Evolutionary conservation across 805 yeast species (phyloP).

Genomic region (Pichia manshurica): DNA sequence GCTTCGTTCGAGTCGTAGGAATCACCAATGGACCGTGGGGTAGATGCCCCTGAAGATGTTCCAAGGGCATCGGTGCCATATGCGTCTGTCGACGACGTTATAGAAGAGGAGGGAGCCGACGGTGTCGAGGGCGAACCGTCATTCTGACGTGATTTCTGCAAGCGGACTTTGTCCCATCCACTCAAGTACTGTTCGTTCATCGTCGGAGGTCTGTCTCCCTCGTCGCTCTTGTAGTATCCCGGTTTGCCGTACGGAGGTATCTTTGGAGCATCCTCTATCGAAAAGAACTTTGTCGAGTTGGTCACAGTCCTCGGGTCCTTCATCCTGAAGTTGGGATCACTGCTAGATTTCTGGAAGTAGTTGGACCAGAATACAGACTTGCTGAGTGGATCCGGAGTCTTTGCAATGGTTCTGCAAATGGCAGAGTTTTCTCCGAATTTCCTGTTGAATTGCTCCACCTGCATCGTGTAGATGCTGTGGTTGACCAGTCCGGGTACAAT

Average conservation of each 20-base stretch:
- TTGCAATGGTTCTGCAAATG: constrained; percentile 18
- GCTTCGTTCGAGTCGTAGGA: constrained; percentile 1
- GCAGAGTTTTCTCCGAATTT: constrained; percentile 23
- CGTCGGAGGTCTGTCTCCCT: neutral
- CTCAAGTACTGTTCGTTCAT: constrained; percentile 6
- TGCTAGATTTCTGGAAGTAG: constrained; percentile 47
- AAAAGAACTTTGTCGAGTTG: constrained; percentile 6
- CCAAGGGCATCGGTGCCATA: too few species aligned
- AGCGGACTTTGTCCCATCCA: constrained; percentile 22
- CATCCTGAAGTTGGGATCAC: constrained; percentile 46
- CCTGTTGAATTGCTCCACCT: constrained; percentile 28
- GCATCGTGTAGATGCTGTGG: constrained; percentile 27
- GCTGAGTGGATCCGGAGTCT: constrained; percentile 25
- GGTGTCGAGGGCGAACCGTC: too few species aligned
- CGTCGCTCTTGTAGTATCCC: constrained; percentile 8
- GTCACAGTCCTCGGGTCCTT: constrained; percentile 45
- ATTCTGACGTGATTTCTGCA: neutral
- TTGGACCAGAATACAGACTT: constrained; percentile 37
- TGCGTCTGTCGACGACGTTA: too few species aligned
- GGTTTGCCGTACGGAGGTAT: constrained; percentile 14
- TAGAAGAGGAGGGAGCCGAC: too few species aligned
- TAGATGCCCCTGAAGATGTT: neutral
- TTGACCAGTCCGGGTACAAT: constrained; percentile 28
- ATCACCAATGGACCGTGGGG: constrained; percentile 7
- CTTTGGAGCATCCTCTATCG: constrained; percentile 5